Conservation (phyloP, 2,329 filamentous ascomycete species). For the Fusarium sp. region DNA sequence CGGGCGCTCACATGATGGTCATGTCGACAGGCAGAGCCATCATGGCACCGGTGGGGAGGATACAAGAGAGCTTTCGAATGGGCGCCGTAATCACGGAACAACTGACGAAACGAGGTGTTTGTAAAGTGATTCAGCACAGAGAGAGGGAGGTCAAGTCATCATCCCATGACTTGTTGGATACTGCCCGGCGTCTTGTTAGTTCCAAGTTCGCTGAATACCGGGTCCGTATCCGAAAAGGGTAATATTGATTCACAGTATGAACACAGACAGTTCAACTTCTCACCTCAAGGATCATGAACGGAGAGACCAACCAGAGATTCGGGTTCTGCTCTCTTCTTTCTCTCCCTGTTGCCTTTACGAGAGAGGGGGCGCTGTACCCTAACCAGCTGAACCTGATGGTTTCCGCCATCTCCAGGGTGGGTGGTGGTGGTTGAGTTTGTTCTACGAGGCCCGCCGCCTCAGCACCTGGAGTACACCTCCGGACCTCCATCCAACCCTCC, state of each 20-base stretch:
- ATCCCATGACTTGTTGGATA: not conserved
- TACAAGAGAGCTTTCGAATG: not conserved
- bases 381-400: conserved; percentile 12
- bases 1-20: conserved; percentile 41
- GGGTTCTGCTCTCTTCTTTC: not conserved
- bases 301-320: not conserved
- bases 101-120: not conserved
- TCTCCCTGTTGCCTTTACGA: not conserved
- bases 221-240: not conserved
- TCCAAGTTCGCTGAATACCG: not conserved
- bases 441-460: not conserved
- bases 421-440: conserved; percentile 18
- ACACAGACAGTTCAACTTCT: not conserved
- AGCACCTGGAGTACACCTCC: not conserved
- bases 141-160: not conserved
- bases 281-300: not conserved
- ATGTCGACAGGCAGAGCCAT: conserved; percentile 32
- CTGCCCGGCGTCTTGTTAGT: not conserved
- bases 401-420: conserved; percentile 5
- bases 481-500: not conserved
- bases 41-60: conserved; percentile 17
- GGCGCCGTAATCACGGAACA: not conserved
- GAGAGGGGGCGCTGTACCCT: not conserved
- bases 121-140: not conserved
- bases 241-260: not conserved